phyloP scores from a whole-genome alignment of 2,329 filamentous ascomycete genomes.

The Talaromyces sp. region DNA sequence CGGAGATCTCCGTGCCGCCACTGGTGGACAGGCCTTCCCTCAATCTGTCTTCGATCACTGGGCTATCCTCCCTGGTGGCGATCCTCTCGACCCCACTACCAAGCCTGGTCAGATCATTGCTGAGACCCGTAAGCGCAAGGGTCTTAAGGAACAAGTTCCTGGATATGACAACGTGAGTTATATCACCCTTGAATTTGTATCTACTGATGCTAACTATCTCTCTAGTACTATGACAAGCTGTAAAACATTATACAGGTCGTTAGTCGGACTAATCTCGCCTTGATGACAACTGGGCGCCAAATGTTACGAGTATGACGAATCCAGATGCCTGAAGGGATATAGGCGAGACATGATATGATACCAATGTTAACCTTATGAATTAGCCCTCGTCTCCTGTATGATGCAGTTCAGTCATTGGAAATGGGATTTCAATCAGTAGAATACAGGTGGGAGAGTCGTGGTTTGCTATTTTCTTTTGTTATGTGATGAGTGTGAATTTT shows the following conservation, averaged over 20 bases:
- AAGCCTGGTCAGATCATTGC: conserved; percentile 80
- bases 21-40: conserved; percentile 97
- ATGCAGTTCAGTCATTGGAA: conserved; percentile 17
- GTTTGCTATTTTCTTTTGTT: conserved; percentile 26
- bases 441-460: conserved; percentile 28
- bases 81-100: conserved; percentile 75
- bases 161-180: conserved; percentile 89
- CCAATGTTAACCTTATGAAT: conserved; percentile 19
- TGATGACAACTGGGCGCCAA: conserved; percentile 35
- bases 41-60: conserved; percentile 99
- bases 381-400: conserved; percentile 17
- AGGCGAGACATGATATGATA: conserved; percentile 20
- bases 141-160: conserved; percentile 94
- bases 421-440: conserved; percentile 30
- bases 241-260: conserved; percentile 54
- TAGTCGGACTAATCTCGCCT: conserved; percentile 41
- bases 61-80: conserved; percentile 93
- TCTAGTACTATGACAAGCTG: conserved; percentile 98
- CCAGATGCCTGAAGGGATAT: conserved; percentile 25
- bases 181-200: neutral
- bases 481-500: conserved; percentile 29
- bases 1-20: conserved; percentile 88
- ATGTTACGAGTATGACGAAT: conserved; percentile 45
- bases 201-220: conserved; percentile 5
- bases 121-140: conserved; percentile 98